These are phyloP conservation scores for Phytophthora sojae DNA, from an alignment of 352 stramenopile genomes.

Conservation along the genomic window DNA sequence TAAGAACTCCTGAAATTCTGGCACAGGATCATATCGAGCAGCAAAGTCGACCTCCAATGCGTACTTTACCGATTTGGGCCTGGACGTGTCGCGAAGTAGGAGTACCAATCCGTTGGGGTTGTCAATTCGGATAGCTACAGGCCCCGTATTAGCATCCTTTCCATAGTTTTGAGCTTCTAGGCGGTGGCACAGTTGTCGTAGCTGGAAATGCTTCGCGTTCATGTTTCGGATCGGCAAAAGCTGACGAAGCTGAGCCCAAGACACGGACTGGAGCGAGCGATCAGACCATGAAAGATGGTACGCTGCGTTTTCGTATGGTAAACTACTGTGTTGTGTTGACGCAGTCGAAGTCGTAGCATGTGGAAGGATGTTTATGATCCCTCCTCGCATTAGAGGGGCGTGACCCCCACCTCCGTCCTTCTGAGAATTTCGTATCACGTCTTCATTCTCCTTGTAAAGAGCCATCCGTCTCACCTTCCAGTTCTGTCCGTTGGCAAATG, in stretches of 20 bases:
- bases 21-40: slow-evolving; percentile 25
- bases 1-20: slow-evolving; percentile 36
- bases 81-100: slow-evolving; percentile 38
- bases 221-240: slow-evolving; percentile 69
- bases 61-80: slow-evolving; percentile 38
- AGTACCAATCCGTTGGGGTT: slow-evolving; percentile 50
- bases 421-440: slow-evolving; percentile 20
- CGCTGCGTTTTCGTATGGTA: slow-evolving; percentile 45
- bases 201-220: slow-evolving; percentile 76
- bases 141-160: neutral
- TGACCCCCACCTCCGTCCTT: neutral
- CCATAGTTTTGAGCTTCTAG: slow-evolving; percentile 11
- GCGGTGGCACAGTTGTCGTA: slow-evolving; percentile 37
- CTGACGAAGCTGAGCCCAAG: slow-evolving; percentile 62
- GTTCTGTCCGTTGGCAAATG: slow-evolving; percentile 70
- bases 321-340: neutral
- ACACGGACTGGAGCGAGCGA: slow-evolving; percentile 48
- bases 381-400: slow-evolving; percentile 27
- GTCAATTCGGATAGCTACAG: slow-evolving; percentile 12
- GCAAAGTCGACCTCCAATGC: slow-evolving; percentile 54
- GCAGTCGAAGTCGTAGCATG: neutral
- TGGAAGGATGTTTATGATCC: slow-evolving; percentile 20
- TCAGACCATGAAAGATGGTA: slow-evolving; percentile 72
- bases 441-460: slow-evolving; percentile 61
- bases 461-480: slow-evolving; percentile 66